Evolutionary conservation across 345 rosid species (phyloP), one percentile per base, ranked within the genome.

Genomic region (Abelmoschus esculentus): DNA sequence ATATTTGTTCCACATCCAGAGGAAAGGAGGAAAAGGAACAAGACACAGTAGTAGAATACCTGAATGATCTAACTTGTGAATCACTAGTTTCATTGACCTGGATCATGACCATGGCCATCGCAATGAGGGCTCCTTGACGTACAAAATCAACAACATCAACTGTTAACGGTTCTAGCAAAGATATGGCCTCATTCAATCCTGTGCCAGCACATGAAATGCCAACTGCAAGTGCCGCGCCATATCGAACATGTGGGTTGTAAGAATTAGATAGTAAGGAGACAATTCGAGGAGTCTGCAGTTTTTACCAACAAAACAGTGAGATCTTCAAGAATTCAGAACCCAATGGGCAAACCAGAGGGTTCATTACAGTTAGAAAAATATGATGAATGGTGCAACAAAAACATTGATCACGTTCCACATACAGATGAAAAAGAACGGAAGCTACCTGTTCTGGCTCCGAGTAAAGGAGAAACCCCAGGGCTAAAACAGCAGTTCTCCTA

Each of bases 171-270:
- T 96, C 99, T 50, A 96, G 82, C 86, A 96, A 82, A 64, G 99
- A 96, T 82, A 96, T 86, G 15, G 99, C 99, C 84, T 96, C 98
- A 49, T 95, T 92, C 77, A 96, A 77, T 76, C 99, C 98, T 70
- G 99, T 96, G 69, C 98, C 99, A 17, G 99, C 99, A 82, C 99
- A 96, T 60, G 99, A 96, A 70, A 96, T 96, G 77, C 99, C 99
- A 28, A 96, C 98, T 0, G 99, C 99, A 60, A 96, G 97, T 63
- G 98, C 98, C 38, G 99, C 99, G 60, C 99, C 99, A 67, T 96
- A 96, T 49, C 98, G 93, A 74, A 96, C 99, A 80, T 96, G 99
- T 40, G 99, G 99, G 74, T 96, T 96, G 80, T 96, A 92, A 46
- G 99, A 56, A 4, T 96, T 97, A 0, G 99, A 92, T 47, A 96